phyloP scores from a whole-genome alignment of 257 asterid species.

The Solanum habrochaites region DNA sequence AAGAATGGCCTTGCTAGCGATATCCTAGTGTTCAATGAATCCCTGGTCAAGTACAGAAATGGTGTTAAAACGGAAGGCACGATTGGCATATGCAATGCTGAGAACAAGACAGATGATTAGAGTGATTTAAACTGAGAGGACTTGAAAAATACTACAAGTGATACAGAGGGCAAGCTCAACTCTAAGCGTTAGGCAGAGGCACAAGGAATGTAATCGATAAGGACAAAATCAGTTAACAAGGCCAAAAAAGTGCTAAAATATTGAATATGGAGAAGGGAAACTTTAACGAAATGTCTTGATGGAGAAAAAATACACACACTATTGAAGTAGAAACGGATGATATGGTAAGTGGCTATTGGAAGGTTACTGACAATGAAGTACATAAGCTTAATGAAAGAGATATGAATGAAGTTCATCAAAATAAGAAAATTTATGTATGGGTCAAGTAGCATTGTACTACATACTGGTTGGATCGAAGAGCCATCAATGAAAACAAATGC shows the following conservation, averaged over 20 bases:
- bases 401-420: neutral
- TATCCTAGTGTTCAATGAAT: no score
- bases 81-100: neutral
- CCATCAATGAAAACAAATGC: neutral
- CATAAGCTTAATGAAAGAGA: conserved; percentile 10
- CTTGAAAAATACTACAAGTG: neutral
- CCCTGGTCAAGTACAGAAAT: no score
- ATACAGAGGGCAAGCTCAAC: conserved; percentile 2
- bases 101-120: conserved; percentile 12
- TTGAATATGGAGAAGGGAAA: neutral
- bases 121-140: neutral
- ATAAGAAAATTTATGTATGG: no score
- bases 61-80: no score
- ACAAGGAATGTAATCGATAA: neutral
- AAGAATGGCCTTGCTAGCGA: neutral
- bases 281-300: neutral
- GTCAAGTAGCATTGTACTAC: no score
- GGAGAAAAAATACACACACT: conserved; percentile 11
- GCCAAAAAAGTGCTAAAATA: neutral
- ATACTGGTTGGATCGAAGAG: conserved; percentile 1
- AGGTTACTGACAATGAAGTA: conserved; percentile 7
- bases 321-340: conserved; percentile 9
- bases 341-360: conserved; percentile 7
- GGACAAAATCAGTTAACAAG: neutral
- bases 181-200: neutral